phyloP scores from a whole-genome alignment of 2,329 filamentous ascomycete species.

The Colletotrichum sp. region DNA sequence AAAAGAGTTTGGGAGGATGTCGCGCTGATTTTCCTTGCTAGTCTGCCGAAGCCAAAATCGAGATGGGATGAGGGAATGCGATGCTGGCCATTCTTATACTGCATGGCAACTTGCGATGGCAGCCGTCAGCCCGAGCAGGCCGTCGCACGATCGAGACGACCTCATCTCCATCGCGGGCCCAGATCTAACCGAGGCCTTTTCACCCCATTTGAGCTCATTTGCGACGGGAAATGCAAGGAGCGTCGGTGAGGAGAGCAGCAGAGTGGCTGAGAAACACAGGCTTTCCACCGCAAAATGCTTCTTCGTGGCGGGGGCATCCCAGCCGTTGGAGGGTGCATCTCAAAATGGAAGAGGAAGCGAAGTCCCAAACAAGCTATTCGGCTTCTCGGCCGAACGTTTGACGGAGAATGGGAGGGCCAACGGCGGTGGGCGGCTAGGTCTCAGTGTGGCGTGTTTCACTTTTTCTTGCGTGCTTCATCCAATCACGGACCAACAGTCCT shows the following conservation, averaged over 20 bases:
- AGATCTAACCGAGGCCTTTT: not conserved
- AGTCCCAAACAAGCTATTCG: not conserved
- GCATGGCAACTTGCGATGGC: conserved; percentile 4
- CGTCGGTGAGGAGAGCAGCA: not conserved
- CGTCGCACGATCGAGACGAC: not conserved
- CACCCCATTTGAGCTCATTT: not conserved
- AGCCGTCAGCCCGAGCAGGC: not conserved
- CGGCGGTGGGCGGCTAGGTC: not conserved
- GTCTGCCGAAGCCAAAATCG: not conserved
- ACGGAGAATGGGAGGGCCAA: not conserved
- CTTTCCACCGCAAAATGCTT: not conserved
- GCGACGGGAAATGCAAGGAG: not conserved
- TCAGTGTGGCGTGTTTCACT: conserved; percentile 7
- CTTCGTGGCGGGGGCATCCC: not conserved
- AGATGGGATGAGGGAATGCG: not conserved
- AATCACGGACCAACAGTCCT: not conserved
- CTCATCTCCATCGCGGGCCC: not conserved
- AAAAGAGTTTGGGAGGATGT: not conserved
- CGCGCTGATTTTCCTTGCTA: not conserved
- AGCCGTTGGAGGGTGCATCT: not conserved
- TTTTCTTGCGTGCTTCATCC: not conserved
- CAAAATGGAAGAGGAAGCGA: conserved; percentile 2
- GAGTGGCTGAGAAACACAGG: not conserved
- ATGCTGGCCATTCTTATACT: not conserved
- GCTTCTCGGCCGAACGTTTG: not conserved